Evolutionary conservation across 129 eudicot genomes (phyloP).

Genomic region (Chrysanthemum makinoi): DNA sequence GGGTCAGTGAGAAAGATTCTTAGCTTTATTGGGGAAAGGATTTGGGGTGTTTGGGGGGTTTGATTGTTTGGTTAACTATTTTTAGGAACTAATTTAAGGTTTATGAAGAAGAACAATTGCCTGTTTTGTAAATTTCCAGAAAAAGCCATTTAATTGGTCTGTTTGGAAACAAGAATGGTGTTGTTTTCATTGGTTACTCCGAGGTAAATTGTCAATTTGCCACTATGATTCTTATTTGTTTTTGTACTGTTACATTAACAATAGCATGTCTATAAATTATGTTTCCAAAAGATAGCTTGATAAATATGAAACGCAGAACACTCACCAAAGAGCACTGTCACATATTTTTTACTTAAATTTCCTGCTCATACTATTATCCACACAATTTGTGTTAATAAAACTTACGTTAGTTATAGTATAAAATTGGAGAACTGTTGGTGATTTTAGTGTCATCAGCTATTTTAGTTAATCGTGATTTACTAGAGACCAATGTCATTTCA

Average conservation of each 20-base stretch:
- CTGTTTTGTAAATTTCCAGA: conserved; percentile 36
- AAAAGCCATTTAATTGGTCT: conserved; percentile 33
- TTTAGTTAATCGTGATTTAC: too few relatives aligned
- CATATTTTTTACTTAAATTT: too few relatives aligned
- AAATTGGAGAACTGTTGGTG: too few relatives aligned
- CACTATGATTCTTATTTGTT: not conserved
- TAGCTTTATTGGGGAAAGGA: conserved; percentile 50
- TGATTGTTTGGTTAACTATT: conserved; percentile 13
- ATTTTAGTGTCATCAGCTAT: too few relatives aligned
- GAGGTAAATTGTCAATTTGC: not conserved
- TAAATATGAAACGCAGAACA: not conserved
- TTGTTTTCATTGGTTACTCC: conserved; percentile 21
- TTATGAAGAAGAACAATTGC: conserved; percentile 3
- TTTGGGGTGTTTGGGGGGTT: conserved; percentile 64
- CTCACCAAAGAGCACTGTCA: not conserved
- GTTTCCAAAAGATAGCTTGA: not conserved
- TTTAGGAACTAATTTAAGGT: conserved; percentile 7
- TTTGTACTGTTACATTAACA: not conserved
- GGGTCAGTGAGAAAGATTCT: conserved; percentile 49
- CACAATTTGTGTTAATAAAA: too few relatives aligned
- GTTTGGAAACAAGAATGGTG: conserved; percentile 25
- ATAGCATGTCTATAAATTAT: not conserved
- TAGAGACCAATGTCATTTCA: too few relatives aligned
- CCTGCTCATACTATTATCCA: too few relatives aligned
- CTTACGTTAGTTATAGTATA: too few relatives aligned